phyloP scores from a whole-genome alignment of 768 basidiomycete species.

The Termitomyces sp. region DNA sequence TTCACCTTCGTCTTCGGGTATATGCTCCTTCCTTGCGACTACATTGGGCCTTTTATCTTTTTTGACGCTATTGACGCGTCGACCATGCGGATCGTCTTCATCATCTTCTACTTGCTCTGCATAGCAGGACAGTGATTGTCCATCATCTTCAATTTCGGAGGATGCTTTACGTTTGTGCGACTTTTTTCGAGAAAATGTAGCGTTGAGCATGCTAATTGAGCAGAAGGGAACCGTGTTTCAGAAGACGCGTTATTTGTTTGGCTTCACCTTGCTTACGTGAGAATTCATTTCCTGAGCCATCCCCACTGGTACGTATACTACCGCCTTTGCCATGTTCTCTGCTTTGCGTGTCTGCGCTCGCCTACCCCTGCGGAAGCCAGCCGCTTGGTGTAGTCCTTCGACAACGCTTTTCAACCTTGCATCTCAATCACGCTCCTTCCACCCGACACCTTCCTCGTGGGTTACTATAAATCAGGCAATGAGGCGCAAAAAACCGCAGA shows the following conservation, averaged over 20 bases:
- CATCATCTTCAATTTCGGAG: slow-evolving; percentile 59
- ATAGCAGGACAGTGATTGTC: slow-evolving; percentile 25
- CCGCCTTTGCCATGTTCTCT: slow-evolving; percentile 30
- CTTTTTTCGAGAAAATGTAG: slow-evolving; percentile 35
- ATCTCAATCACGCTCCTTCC: slow-evolving; percentile 48
- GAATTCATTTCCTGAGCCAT: too few relatives aligned
- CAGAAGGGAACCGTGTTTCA: slow-evolving; percentile 1
- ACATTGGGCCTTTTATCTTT: slow-evolving; percentile 27
- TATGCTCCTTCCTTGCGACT: slow-evolving; percentile 18
- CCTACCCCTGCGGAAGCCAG: slow-evolving; percentile 23
- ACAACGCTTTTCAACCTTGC: slow-evolving; percentile 6
- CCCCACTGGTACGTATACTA: neutral
- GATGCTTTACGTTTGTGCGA: slow-evolving; percentile 40
- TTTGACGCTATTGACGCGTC: slow-evolving; percentile 21
- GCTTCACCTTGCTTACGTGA: slow-evolving; percentile 8
- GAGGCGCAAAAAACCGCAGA: slow-evolving; percentile 61
- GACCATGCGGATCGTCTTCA: slow-evolving; percentile 30
- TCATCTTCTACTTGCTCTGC: slow-evolving; percentile 40
- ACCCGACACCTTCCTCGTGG: slow-evolving; percentile 49
- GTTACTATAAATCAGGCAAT: slow-evolving; percentile 88
- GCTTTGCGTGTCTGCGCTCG: slow-evolving; percentile 29
- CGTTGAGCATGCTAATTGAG: slow-evolving; percentile 30
- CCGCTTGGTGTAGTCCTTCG: slow-evolving; percentile 15
- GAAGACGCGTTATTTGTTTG: slow-evolving; percentile 31
- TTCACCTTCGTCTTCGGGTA: slow-evolving; percentile 16